Evolutionary conservation across 2,329 filamentous ascomycete species (phyloP), one percentile per base, ranked within the genome.

Genomic region (Teratosphaeria pseudoeucalypti): DNA sequence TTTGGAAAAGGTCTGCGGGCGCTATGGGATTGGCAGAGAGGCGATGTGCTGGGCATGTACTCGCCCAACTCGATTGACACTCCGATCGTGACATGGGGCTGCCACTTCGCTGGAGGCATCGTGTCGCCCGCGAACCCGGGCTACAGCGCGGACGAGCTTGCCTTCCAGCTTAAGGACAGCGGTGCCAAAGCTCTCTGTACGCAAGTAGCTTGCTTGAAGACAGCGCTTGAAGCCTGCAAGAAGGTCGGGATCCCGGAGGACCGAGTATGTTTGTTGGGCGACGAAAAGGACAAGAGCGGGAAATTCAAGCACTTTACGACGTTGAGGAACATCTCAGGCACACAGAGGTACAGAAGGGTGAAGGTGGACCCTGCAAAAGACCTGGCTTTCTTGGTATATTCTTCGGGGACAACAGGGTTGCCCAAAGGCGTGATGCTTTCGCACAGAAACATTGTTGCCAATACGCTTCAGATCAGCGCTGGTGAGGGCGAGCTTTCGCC

Each of bases 361-460:
- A 85, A 82, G 66, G 75, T 90, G 57, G 79, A 88, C 55, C 83
- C 89, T 0, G 79, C 81, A 56, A 85, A 84, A 60, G 90, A 96
- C 70, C 72, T 94, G 29, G 87, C 90, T 0, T 95, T 94, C 68
- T 75, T 96, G 60, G 90, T 95, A 0, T 96, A 95, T 73, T 90
- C 86, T 56, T 92, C 87, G 7, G 92, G 92, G 7, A 97, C 92
- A 0, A 96, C 92, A 0, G 92, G 92, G 1, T 77, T 91, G 56
- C 92, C 92, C 0, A 97, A 97, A 74, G 92, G 92, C 16, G 92
- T 96, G 14, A 88, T 90, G 82, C 79, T 96, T 34, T 88, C 85
- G 7, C 92, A 97, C 74, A 74, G 77, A 64, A 96, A 96, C 71
- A 85, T 96, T 61, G 82, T 95, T 11, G 77, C 89, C 61, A 95